Evolutionary conservation across 257 asterid species (phyloP), one percentile per base, ranked within the genome.

Genomic region (Verbena officinalis): DNA sequence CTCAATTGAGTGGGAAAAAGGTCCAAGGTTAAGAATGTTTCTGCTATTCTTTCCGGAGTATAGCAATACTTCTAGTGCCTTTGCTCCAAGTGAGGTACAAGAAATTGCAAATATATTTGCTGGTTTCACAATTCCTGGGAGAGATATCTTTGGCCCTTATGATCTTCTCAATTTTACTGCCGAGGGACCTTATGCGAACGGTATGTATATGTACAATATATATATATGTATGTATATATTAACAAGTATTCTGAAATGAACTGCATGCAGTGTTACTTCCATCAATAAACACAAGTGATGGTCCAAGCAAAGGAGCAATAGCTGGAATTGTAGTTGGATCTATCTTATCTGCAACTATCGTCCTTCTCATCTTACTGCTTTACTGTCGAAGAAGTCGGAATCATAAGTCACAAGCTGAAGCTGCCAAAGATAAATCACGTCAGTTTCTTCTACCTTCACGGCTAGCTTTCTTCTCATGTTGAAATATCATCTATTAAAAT

Each of bases 131-230:
- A 50, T 83, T 50, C 80, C 84, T 1, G 67, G 73, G 31, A 49
- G 4, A 51, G 83, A 80, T 45, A 62, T 57, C 16, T 83, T 75
- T 55, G 89, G 89, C 64, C 89, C 86, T 22, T 80, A 73, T 52
- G 86, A 80, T 64, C 84, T 83, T 53, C 81, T 83, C 71, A 71
- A 78, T 75, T 83, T 83, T 71, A 80, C 76, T 11, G 77, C 77
- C 15, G 27, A 46, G 40, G 84, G 83, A 42, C 81, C 77, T 61
- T 75, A 65, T 39, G 27, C 68, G 45, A 1, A 48, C 55, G 52
- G 86, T 44, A 42, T 42, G 2, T 79, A 78, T 5, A n/a, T n/a
- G n/a, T n/a, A n/a, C n/a, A n/a, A 30, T 30, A 30, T 30, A 30
- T 30, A 30, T 30, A 2, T 30, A 30, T 30, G 36, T 30, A n/a